Evolutionary conservation across 73 alveolate genomes (phyloP).

Genomic region (Stentor coeruleus): DNA sequence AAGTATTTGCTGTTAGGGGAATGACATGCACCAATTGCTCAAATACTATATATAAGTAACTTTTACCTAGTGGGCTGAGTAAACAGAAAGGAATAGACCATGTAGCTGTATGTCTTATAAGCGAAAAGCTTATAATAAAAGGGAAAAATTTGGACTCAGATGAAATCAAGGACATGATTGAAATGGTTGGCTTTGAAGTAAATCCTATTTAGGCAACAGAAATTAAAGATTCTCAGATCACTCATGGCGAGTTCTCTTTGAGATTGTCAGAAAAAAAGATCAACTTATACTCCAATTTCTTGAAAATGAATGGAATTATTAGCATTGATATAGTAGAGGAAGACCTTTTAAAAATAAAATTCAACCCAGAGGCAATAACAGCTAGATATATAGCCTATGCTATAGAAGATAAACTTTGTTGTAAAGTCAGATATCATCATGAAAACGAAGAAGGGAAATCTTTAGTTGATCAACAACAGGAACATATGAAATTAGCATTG

Average conservation of each 20-base stretch:
- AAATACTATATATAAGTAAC: slow-evolving; percentile 7
- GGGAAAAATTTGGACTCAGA: slow-evolving; percentile 10
- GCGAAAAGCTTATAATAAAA: slow-evolving; percentile 1
- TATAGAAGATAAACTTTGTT: not conserved
- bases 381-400: not conserved
- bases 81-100: not conserved
- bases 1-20: not conserved
- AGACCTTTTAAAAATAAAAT: not conserved
- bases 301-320: not conserved
- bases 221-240: not conserved
- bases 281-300: not conserved
- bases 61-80: not conserved
- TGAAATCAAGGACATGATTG: slow-evolving; percentile 1
- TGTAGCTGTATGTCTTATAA: slow-evolving; percentile 10
- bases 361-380: not conserved
- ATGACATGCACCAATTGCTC: slow-evolving; percentile 26
- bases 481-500: not conserved
- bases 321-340: not conserved
- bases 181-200: slow-evolving; percentile 11
- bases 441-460: not conserved
- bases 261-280: not conserved
- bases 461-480: not conserved
- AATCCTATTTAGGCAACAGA: not conserved
- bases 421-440: not conserved
- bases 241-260: not conserved